phyloP scores from a whole-genome alignment of 441 rosid species.

The Erysimum pusillum region DNA sequence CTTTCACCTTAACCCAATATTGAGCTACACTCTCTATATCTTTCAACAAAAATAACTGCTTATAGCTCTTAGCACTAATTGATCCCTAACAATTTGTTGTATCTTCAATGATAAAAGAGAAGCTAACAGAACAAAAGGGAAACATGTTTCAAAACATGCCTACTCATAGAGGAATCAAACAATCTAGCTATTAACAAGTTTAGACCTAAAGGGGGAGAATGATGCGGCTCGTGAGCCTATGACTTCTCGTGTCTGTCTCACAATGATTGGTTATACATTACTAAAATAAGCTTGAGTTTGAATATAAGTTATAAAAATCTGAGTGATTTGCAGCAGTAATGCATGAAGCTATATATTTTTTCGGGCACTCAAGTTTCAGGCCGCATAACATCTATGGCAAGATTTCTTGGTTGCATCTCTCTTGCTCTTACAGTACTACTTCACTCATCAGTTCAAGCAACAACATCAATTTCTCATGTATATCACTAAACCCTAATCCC shows the following conservation, averaged over 20 bases:
- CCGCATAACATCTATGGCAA: slow-evolving; percentile 23
- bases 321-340: slow-evolving; percentile 18
- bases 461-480: slow-evolving; percentile 25
- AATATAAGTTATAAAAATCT: not conserved
- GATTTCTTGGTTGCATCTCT: slow-evolving; percentile 3
- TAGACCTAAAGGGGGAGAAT: slow-evolving; percentile 23
- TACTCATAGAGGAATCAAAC: slow-evolving; percentile 1
- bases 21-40: not conserved
- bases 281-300: slow-evolving; percentile 8
- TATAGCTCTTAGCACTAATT: slow-evolving; percentile 20
- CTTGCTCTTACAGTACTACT: slow-evolving; percentile 18
- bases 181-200: slow-evolving; percentile 5
- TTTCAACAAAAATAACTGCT: not conserved
- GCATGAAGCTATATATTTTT: not conserved
- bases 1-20: not conserved
- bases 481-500: slow-evolving; percentile 6
- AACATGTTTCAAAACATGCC: slow-evolving; percentile 16
- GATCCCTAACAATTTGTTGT: not conserved
- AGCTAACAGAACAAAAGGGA: not conserved
- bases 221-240: slow-evolving; percentile 37
- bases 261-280: not conserved
- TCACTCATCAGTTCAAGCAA: slow-evolving; percentile 25
- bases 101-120: slow-evolving; percentile 25
- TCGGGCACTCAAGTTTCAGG: not conserved
- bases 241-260: slow-evolving; percentile 8